Base-by-base conservation (phyloP, 805 yeast genomes). In the Lachancea kluyveri region DNA sequence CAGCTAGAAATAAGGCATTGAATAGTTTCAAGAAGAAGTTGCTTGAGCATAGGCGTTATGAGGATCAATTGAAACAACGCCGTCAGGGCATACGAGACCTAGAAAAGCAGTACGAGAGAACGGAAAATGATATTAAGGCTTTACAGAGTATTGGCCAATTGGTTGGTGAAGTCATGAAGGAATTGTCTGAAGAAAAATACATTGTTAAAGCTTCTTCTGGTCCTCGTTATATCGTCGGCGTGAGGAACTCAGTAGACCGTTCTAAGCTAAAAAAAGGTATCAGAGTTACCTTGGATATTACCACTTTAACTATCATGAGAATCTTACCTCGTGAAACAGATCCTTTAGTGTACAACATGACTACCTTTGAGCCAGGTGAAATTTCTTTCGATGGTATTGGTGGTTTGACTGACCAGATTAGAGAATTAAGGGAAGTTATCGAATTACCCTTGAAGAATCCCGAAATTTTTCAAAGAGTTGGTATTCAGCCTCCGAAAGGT, bases 401-500 rank as follows among this genome's bases (percentile, higher is more conserved):
- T 70, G 98, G 98, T 40, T 72, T 92, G 43, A 80, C 79, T 29
- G 97, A 92, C 46, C 98, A 92, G 62, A 87, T 92, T 47, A 73
- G 97, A 50, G 97, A 92, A 64, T 72, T 92, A 47, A 78, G 98
- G 59, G 98, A 92, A 65, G 98, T 92, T 36, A 92, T 92, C 57
- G 98, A 92, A 63, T 68, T 92, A 51, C 98, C 98, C 2, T 72
- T 92, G 54, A 92, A 92, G 61, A 92, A 92, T 59, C 98, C 98
- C 2, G 98, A 92, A 62, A 71, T 92, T 48, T 92, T 92, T 60
- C 68, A 83, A 40, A 78, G 98, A 58, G 96, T 92, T 20, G 98
- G 98, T 29, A 92, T 92, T 60, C 87, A 87, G 56, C 95, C 96
- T n/a, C 98, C 98, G 36, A 92, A 92, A 62, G 98, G 97, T 59